Evolutionary conservation across 768 basidiomycete species (phyloP).

Genomic region (Sutorius australiensis): DNA sequence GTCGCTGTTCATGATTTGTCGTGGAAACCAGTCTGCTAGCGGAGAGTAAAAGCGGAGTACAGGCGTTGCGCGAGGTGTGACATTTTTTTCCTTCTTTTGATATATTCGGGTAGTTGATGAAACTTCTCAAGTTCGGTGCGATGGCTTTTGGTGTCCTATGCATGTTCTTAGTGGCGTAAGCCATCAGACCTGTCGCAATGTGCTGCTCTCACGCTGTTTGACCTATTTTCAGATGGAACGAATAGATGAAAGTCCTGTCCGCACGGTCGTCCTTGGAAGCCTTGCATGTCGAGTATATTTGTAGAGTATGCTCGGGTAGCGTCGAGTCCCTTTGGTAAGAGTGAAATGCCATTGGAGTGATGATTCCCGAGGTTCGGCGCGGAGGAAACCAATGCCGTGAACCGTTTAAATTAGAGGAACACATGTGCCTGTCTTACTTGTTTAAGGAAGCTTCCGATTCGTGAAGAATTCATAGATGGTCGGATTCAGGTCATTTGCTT

Average conservation of each 20-base stretch:
- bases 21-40: constrained; percentile 58
- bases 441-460: constrained; percentile 5
- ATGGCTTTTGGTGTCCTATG: constrained; percentile 89
- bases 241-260: constrained; percentile 41
- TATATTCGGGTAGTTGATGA: constrained; percentile 18
- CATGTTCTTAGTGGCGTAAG: constrained; percentile 92
- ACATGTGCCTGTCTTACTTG: constrained; percentile 13
- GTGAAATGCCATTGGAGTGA: neutral
- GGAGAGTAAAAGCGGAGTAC: constrained; percentile 83
- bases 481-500: constrained; percentile 28
- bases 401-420: constrained; percentile 24
- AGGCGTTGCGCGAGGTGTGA: constrained; percentile 83
- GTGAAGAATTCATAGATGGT: constrained; percentile 11
- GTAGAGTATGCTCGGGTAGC: constrained; percentile 8
- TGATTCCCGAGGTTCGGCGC: constrained; percentile 8
- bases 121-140: constrained; percentile 67
- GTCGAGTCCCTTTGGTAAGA: neutral
- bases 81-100: constrained; percentile 8
- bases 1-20: constrained; percentile 10
- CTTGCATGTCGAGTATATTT: neutral
- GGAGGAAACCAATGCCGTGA: constrained; percentile 22
- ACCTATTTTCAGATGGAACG: constrained; percentile 62
- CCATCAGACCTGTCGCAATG: constrained; percentile 22
- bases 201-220: constrained; percentile 17
- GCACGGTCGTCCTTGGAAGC: neutral